These are phyloP conservation scores for Millerozyma miso DNA, from an alignment of 805 yeast genomes.

Conservation along the genomic window DNA sequence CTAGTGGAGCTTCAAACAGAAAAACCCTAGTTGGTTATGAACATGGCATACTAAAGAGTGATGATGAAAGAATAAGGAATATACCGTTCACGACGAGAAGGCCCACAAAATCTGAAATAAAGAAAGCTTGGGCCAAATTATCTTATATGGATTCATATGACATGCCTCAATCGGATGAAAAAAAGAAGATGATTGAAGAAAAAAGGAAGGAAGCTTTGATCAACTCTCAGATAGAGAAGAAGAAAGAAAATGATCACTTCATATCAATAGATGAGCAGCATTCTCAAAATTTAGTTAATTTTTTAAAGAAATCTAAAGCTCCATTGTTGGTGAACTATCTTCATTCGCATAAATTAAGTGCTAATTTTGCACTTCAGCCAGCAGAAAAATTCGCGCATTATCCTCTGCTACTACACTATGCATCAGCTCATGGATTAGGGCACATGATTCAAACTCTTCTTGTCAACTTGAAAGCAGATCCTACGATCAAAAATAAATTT, in stretches of 20 bases:
- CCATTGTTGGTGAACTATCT: constrained; percentile 67
- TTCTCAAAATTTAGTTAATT: constrained; percentile 53
- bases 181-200: constrained; percentile 17
- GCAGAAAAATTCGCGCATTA: constrained; percentile 43
- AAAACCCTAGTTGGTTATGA: constrained; percentile 65
- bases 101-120: constrained; percentile 78
- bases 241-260: constrained; percentile 5
- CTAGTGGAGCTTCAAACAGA: constrained; percentile 68
- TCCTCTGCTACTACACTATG: constrained; percentile 79
- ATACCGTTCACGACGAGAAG: constrained; percentile 90
- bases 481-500: constrained; percentile 46
- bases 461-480: constrained; percentile 65
- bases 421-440: constrained; percentile 60
- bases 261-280: constrained; percentile 36
- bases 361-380: constrained; percentile 57
- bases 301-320: constrained; percentile 70
- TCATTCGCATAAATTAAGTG: constrained; percentile 50
- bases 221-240: constrained; percentile 8
- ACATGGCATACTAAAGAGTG: constrained; percentile 45
- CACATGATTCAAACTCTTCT: constrained; percentile 66
- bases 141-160: constrained; percentile 53
- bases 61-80: constrained; percentile 59
- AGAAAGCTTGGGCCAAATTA: constrained; percentile 78
- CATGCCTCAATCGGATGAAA: constrained; percentile 48
- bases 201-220: constrained; percentile 14